These are phyloP conservation scores for Diplodia intermedia DNA, from an alignment of 2,329 filamentous ascomycete species.

Conservation along the genomic window DNA sequence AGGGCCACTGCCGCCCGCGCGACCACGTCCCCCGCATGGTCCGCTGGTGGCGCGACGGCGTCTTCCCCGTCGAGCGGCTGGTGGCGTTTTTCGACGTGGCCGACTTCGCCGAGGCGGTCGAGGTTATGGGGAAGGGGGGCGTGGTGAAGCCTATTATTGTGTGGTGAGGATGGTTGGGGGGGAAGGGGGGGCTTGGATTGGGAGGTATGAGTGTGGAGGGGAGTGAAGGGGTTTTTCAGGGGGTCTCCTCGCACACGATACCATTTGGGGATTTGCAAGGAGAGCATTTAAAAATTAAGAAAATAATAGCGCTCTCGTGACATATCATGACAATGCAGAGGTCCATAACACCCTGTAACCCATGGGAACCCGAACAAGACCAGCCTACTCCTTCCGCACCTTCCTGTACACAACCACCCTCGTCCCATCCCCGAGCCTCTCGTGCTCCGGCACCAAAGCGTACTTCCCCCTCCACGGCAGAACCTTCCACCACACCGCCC, in stretches of 20 bases:
- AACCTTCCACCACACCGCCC: constrained; percentile 70
- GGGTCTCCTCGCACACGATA: not conserved
- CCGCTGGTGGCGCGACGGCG: constrained; percentile 23
- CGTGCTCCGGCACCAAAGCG: constrained; percentile 66
- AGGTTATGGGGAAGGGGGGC: constrained; percentile 18
- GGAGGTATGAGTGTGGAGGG: not conserved
- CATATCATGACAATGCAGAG: not conserved
- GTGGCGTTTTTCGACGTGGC: constrained; percentile 25
- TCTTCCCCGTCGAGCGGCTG: constrained; percentile 29
- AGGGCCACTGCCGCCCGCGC: constrained; percentile 51
- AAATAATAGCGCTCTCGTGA: not conserved
- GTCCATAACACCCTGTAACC: not conserved
- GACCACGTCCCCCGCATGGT: constrained; percentile 28
- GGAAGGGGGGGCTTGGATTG: not conserved
- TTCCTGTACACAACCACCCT: constrained; percentile 59
- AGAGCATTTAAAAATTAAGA: not conserved
- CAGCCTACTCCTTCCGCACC: constrained; percentile 24
- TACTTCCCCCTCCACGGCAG: constrained; percentile 67
- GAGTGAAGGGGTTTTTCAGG: not conserved
- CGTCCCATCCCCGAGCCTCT: constrained; percentile 70
- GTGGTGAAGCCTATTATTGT: constrained; percentile 32
- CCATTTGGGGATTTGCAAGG: not conserved
- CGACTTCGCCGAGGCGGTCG: constrained; percentile 21
- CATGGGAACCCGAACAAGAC: not conserved
- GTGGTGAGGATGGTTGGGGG: constrained; percentile 5